Evolutionary conservation across 495 filamentous ascomycete genomes (phyloP), one percentile per base, ranked within the genome.

Genomic region (Penicillium crystallinum): DNA sequence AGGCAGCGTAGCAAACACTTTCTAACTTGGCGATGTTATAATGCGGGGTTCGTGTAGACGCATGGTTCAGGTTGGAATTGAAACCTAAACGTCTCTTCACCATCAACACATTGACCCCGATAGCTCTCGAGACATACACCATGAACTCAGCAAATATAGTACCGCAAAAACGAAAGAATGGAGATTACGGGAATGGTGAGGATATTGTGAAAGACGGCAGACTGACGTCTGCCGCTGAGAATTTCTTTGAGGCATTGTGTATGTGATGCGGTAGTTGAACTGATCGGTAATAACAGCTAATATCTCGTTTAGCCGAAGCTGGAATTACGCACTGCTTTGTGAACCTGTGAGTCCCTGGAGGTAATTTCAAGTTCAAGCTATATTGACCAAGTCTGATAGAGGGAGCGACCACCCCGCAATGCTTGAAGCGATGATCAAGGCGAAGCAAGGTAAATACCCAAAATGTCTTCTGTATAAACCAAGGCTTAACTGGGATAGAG

Each of bases 341-440:
- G 18, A 63, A 63, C 46, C 22, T 63, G 60, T 57, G 46, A 31
- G 60, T 49, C 17, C 35, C 18, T 45, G 22, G n/a, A 4, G 14
- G 11, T 17, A n/a, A 22, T n/a, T 21, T 11, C 17, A 6, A 4
- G 1, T 8, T 35, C 18, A 6, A 14, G 1, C 3, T n/a, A 11
- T n/a, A 9, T 27, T 62, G 21, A 59, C 53, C 12, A 9, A n/a
- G 14, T 30, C 21, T 5, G n/a, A 30, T 39, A 63, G 60, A 18
- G 91, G 91, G 22, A 89, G 87, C 23, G 90, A 95, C 64, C 90
- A 95, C 64, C 90, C 90, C 15, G 82, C 76, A 54, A 92, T 96
- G 58, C 80, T 96, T 55, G 91, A 96, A 71, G 89, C 90, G 27
- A 93, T 96, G 69, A 86, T 90, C 48, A 90, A 89, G 66, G 90